These are phyloP conservation scores for Protomyces arabidopsidicola DNA, from an alignment of 1,139 yeast species.

Conservation along the genomic window DNA sequence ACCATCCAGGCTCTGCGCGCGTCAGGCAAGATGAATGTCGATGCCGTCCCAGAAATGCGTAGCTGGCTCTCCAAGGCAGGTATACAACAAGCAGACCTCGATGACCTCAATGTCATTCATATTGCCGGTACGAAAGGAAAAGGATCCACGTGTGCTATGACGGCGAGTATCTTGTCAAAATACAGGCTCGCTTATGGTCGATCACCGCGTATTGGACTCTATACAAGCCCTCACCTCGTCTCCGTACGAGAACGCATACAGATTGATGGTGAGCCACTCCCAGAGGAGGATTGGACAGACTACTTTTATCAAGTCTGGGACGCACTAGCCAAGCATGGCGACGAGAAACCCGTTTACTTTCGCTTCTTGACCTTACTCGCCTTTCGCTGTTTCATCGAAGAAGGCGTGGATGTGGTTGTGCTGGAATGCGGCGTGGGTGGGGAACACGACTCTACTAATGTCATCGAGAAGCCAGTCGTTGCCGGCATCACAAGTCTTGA, in stretches of 20 bases:
- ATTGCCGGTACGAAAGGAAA: constrained; percentile 98
- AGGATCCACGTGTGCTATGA: constrained; percentile 95
- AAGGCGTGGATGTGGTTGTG: constrained; percentile 85
- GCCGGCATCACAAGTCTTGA: constrained; percentile 87
- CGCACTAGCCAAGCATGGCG: constrained; percentile 53
- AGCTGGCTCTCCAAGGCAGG: constrained; percentile 91
- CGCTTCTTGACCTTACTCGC: constrained; percentile 83
- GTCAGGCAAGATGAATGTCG: constrained; percentile 65
- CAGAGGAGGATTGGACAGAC: constrained; percentile 58
- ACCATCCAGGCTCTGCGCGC: constrained; percentile 76
- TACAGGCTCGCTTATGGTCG: constrained; percentile 36
- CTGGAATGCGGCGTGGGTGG: constrained; percentile 99
- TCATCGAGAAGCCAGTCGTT: constrained; percentile 71
- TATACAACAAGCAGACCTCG: constrained; percentile 60
- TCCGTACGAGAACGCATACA: constrained; percentile 88
- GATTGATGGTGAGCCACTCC: constrained; percentile 79
- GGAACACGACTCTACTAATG: constrained; percentile 88
- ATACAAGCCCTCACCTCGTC: constrained; percentile 92
- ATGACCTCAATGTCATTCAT: constrained; percentile 73
- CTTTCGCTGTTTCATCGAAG: constrained; percentile 81
- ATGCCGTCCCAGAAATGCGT: constrained; percentile 77
- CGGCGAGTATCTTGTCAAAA: constrained; percentile 71
- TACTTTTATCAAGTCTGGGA: constrained; percentile 97
- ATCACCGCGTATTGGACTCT: constrained; percentile 64
- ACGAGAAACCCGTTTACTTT: constrained; percentile 82